phyloP scores from a whole-genome alignment of 306 rosid genomes.

The Cucurbita argyrosperma region DNA sequence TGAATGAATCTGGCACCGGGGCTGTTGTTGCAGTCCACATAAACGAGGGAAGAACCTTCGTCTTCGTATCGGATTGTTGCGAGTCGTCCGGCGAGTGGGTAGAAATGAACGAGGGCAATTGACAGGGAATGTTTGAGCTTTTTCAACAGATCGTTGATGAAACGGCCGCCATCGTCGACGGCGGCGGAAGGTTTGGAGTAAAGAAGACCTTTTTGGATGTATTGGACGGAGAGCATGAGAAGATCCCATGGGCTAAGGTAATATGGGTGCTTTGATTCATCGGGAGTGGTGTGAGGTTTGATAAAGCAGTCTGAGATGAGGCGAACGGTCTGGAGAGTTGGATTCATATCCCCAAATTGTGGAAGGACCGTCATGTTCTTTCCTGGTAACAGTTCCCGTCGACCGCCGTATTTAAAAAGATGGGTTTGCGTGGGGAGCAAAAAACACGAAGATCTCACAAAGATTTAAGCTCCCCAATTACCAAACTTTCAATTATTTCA shows the following conservation, averaged over 20 bases:
- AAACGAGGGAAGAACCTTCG: constrained; percentile 17
- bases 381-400: too few species aligned
- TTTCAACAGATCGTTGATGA: constrained; percentile 9
- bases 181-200: constrained; percentile 30
- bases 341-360: background rate
- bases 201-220: constrained; percentile 57
- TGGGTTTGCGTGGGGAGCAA: background rate
- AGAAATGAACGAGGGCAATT: constrained; percentile 36
- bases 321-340: background rate
- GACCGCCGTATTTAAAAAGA: too few species aligned
- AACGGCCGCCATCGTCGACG: background rate
- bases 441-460: background rate
- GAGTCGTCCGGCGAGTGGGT: constrained; percentile 47
- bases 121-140: constrained; percentile 45
- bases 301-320: constrained; percentile 22
- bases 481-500: background rate
- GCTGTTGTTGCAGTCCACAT: constrained; percentile 24
- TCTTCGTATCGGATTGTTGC: constrained; percentile 16
- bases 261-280: constrained; percentile 13
- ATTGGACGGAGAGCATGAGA: constrained; percentile 24
- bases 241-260: constrained; percentile 35
- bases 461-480: background rate
- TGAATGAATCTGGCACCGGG: constrained; percentile 36
- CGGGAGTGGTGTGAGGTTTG: constrained; percentile 8
- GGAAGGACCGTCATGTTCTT: background rate